Percentiles rank a stretch among this genome's conserved stretches.
These are phyloP conservation scores for Albizia julibrissin DNA, from an alignment of 306 rosid genomes.

Conservation along the genomic window DNA sequence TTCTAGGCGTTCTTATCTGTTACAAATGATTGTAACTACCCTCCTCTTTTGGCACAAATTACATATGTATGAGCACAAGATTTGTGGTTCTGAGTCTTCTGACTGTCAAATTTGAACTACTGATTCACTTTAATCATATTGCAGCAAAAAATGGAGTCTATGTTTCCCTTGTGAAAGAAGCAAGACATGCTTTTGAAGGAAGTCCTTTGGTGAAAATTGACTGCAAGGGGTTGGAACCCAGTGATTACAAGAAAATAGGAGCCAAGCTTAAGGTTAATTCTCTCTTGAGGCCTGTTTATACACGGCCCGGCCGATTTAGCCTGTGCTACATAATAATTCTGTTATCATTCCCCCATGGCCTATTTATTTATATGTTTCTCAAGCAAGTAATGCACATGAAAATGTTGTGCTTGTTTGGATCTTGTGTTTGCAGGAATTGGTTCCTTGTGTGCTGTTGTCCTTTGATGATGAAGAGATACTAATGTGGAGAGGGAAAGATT, in stretches of 20 bases:
- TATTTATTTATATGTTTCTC: neutral
- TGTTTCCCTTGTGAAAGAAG: slow-evolving; percentile 70
- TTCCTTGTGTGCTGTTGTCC: slow-evolving; percentile 90
- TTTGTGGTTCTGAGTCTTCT: neutral
- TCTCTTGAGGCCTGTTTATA: neutral
- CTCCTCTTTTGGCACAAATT: slow-evolving; percentile 2
- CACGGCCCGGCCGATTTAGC: slow-evolving; percentile 3
- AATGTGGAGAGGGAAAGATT: slow-evolving; percentile 85
- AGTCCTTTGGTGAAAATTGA: slow-evolving; percentile 80
- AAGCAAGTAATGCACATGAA: neutral
- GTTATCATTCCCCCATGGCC: neutral
- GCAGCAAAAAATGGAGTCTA: slow-evolving; percentile 96
- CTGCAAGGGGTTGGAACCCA: slow-evolving; percentile 86
- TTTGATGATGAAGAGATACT: slow-evolving; percentile 83
- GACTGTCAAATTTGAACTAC: slow-evolving; percentile 20
- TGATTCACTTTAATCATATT: slow-evolving; percentile 30
- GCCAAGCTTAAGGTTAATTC: slow-evolving; percentile 83
- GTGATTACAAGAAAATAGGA: slow-evolving; percentile 94
- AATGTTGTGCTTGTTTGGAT: slow-evolving; percentile 28
- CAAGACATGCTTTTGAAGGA: slow-evolving; percentile 89
- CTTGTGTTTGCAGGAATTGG: slow-evolving; percentile 74
- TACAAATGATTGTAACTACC: slow-evolving; percentile 7
- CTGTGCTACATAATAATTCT: slow-evolving; percentile 1
- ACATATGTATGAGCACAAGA: neutral
- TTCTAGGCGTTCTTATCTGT: neutral